These are phyloP conservation scores for Lecanicillium sp. DNA, from an alignment of 2,329 filamentous ascomycete genomes.

Conservation along the genomic window DNA sequence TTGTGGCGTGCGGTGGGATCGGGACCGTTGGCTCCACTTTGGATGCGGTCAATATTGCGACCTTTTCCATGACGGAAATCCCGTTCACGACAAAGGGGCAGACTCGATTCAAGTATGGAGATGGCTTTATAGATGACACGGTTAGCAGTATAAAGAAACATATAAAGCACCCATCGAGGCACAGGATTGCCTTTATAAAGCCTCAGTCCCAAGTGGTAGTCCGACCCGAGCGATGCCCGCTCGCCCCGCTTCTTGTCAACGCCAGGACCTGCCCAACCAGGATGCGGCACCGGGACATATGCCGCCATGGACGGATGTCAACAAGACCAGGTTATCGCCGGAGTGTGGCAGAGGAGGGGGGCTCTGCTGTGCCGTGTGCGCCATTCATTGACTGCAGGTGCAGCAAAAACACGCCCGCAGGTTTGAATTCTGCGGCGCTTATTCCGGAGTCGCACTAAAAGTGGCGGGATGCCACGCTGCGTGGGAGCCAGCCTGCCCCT, in stretches of 20 bases:
- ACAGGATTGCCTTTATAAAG: no score
- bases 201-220: not conserved
- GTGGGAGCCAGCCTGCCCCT: not conserved
- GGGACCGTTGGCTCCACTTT: conserved; percentile 20
- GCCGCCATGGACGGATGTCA: not conserved
- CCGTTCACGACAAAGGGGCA: conserved; percentile 3
- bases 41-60: conserved; percentile 29
- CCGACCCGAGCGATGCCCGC: not conserved
- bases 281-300: conserved; percentile 6
- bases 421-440: no score
- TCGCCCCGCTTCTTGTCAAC: not conserved
- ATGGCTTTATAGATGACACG: no score
- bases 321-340: not conserved
- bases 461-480: no score
- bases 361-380: no score
- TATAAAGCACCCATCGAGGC: no score
- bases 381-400: not conserved
- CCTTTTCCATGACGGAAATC: conserved; percentile 21
- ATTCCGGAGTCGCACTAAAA: no score
- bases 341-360: not conserved
- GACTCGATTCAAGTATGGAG: no score
- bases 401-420: no score
- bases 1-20: conserved; percentile 1
- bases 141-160: no score
- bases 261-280: conserved; percentile 5